Conservation (phyloP, 176 grass and related monocot species). For the Typha latifolia region DNA sequence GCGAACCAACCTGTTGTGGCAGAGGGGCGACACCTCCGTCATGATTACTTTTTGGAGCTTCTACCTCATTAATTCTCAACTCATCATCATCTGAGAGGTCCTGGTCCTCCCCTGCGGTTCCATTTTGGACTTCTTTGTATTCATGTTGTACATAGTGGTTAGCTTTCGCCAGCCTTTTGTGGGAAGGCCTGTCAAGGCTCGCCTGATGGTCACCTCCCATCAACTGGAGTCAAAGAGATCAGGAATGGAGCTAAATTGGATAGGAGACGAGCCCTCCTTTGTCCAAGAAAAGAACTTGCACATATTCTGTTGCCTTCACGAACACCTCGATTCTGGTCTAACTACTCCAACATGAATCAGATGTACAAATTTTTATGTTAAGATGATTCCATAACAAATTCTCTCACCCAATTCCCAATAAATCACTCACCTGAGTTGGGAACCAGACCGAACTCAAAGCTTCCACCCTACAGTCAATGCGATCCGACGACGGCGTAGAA, state of each 20-base stretch:
- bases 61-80: slow-evolving; percentile 27
- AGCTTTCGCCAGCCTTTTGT: slow-evolving; percentile 13
- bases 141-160: slow-evolving; percentile 2
- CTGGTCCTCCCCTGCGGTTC: slow-evolving; percentile 24
- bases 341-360: slow-evolving; percentile 24
- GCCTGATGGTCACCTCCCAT: slow-evolving; percentile 47
- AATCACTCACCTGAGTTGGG: background rate
- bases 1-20: slow-evolving; percentile 13
- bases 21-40: background rate
- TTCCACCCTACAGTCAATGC: background rate
- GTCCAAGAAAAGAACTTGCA: slow-evolving; percentile 4
- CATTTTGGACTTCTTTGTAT: slow-evolving; percentile 14
- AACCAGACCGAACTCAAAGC: background rate
- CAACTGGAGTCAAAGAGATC: slow-evolving; percentile 33
- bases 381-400: slow-evolving; percentile 2
- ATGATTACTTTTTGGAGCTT: slow-evolving; percentile 23
- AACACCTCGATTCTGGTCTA: slow-evolving; percentile 22
- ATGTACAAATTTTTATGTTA: background rate
- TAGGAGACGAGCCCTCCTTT: background rate
- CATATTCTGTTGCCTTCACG: slow-evolving; percentile 28
- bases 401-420: background rate
- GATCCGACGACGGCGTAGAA: background rate
- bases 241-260: slow-evolving; percentile 6
- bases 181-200: slow-evolving; percentile 19
- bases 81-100: slow-evolving; percentile 20